Base-by-base conservation (phyloP, 495 filamentous ascomycete genomes). In the Xylaria cubensis region DNA sequence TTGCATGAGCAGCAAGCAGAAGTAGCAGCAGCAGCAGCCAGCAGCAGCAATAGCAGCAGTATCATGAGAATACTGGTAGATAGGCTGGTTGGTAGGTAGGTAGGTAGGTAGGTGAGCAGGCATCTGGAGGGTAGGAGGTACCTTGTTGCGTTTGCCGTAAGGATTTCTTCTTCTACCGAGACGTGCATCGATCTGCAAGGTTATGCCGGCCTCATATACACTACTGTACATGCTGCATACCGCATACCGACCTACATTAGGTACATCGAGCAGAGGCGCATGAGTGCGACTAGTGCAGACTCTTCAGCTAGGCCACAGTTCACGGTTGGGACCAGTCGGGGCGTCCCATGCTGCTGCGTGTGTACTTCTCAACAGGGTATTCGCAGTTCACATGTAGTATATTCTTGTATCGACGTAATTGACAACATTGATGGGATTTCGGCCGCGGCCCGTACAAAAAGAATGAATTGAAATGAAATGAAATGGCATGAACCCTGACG, bases 141-240 rank as follows among this genome's bases (percentile, higher is more conserved):
- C 17, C 6, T 51, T 34, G 41, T 10, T 58, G 55, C 10, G 34
- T 8, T 48, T 56, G 50, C 19, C 10, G 65, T 34, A 67, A 61
- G 50, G 29, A 21, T 67, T 59, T 34, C 39, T 61, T 51, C 32
- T 17, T 65, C 50, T 72, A 72, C 70, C 70, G 70, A 72, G 63
- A 72, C 63, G 53, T 67, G 70, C 70, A 72, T 72, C 15, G 53
- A 67, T 67, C 51, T 65, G 63, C 63, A 65, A n/a, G 24, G 56
- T 59, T 41, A 72, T 56, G 36, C 53, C 70, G 63, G 32, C 6
- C n/a, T 21, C 32, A 32, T 59, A 21, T 59, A 56, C 42, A 46
- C 15, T 4, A 46, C 42, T 21, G n/a, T n/a, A 36, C 51, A 26
- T 15, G 26, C 24, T 26, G 12, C 5, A 53, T 21, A 21, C 50